phyloP scores from a whole-genome alignment of 177 flowering plant species.

The Vitis hybrid region DNA sequence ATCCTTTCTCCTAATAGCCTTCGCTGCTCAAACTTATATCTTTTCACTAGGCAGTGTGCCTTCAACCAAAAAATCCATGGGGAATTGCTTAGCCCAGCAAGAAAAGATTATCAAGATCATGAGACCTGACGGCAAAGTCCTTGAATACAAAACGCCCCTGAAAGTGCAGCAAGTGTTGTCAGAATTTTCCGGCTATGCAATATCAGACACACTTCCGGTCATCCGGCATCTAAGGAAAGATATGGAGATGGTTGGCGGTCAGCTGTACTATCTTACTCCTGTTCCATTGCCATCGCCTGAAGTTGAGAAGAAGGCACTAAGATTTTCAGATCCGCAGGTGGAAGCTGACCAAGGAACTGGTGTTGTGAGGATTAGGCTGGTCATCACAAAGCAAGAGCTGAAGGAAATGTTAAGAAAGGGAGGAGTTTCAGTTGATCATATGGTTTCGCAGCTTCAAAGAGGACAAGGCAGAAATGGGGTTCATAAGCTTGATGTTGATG shows the following conservation, averaged over 20 bases:
- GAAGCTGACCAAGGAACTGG: conserved; percentile 15
- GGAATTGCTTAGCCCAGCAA: conserved; percentile 61
- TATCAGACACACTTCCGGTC: conserved; percentile 38
- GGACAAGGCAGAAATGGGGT: conserved; percentile 4
- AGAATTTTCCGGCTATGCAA: conserved; percentile 47
- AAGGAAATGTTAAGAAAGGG: conserved; percentile 53
- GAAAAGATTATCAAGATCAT: conserved; percentile 40
- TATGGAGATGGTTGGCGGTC: conserved; percentile 34
- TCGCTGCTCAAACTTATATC: conserved; percentile 17
- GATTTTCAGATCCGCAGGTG: conserved; percentile 22
- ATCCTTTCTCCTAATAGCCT: conserved; percentile 8
- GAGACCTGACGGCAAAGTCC: conserved; percentile 63
- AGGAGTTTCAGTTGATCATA: conserved; percentile 40
- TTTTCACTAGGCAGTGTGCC: neutral
- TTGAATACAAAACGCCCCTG: conserved; percentile 54
- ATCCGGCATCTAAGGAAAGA: conserved; percentile 38
- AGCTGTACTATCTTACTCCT: conserved; percentile 59
- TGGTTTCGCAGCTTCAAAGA: conserved; percentile 29
- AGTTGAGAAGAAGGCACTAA: conserved; percentile 19
- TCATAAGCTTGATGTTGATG: conserved; percentile 14
- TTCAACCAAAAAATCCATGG: conserved; percentile 37
- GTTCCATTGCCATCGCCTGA: conserved; percentile 23
- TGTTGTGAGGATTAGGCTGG: conserved; percentile 59
- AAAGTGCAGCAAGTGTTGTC: conserved; percentile 53
- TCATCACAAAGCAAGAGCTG: conserved; percentile 64